phyloP scores from a whole-genome alignment of 306 rosid species.

The Acacia crassicarpa region DNA sequence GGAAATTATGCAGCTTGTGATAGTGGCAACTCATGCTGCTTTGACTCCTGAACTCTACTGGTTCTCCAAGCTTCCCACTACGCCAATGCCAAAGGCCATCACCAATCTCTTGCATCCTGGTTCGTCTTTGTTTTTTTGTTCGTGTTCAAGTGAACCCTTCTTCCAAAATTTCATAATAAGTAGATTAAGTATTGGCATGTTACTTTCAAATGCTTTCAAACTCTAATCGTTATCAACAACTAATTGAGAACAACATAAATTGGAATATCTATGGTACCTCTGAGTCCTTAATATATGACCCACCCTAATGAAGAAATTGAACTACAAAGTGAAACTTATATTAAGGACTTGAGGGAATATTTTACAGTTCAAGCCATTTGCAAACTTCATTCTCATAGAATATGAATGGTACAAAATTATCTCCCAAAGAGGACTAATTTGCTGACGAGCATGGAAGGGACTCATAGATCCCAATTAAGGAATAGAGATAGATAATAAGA shows the following conservation, averaged over 20 bases:
- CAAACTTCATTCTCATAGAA: neutral
- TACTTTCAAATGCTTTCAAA: neutral
- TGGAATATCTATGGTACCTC: too few relatives aligned
- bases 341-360: too few relatives aligned
- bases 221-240: neutral
- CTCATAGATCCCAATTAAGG: neutral
- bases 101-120: slow-evolving; percentile 55
- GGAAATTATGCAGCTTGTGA: slow-evolving; percentile 39
- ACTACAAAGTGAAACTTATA: too few relatives aligned
- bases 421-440: neutral
- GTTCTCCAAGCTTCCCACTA: slow-evolving; percentile 64
- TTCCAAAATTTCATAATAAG: neutral
- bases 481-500: neutral
- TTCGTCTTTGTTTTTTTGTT: slow-evolving; percentile 28
- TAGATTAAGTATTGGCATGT: neutral
- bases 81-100: slow-evolving; percentile 55
- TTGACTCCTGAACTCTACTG: slow-evolving; percentile 62
- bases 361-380: neutral
- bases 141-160: neutral
- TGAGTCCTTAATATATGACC: too few relatives aligned
- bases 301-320: too few relatives aligned
- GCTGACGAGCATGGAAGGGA: neutral
- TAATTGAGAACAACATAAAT: too few relatives aligned
- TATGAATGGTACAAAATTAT: neutral
- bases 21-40: slow-evolving; percentile 59